A percentile compares a stretch with the other conserved stretches of the same genome.
Evolutionary conservation across 2,329 filamentous ascomycete species (phyloP).

Genomic region (Raffaelea deltoideospora): DNA sequence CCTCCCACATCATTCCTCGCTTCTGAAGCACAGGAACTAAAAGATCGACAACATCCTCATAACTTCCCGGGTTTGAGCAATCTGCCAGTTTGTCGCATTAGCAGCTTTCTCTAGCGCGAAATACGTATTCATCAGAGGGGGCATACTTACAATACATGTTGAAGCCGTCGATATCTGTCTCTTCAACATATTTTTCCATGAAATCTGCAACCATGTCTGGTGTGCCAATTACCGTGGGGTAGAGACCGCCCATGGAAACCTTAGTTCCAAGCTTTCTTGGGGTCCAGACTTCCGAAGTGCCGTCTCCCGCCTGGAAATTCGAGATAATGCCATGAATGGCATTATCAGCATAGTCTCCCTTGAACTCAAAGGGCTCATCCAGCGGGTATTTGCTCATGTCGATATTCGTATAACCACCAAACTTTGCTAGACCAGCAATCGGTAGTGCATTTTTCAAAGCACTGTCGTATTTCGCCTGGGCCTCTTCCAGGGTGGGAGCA

Average conservation of each 20-base stretch:
- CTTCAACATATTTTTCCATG: background rate
- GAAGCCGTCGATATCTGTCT: background rate
- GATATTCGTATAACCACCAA: background rate
- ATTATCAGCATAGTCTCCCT: background rate
- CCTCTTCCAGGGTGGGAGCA: slow-evolving; percentile 10
- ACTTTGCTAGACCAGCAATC: slow-evolving; percentile 9
- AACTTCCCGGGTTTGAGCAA: background rate
- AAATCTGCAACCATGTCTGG: background rate
- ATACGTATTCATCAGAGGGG: background rate
- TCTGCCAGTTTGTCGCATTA: background rate
- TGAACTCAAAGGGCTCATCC: background rate
- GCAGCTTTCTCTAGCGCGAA: background rate
- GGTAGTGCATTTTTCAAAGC: slow-evolving; percentile 8
- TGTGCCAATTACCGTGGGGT: background rate
- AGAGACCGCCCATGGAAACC: background rate
- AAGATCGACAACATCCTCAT: background rate
- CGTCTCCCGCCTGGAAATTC: background rate
- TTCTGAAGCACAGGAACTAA: background rate
- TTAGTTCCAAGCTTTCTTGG: background rate
- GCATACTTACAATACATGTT: background rate
- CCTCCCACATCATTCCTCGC: background rate
- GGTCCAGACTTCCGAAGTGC: background rate
- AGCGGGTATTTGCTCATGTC: background rate
- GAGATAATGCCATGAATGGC: background rate
- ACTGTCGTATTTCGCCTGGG: slow-evolving; percentile 10